Evolutionary conservation across 1,284 basidiomycete species (phyloP).

Genomic region (Inonotus hispidus): DNA sequence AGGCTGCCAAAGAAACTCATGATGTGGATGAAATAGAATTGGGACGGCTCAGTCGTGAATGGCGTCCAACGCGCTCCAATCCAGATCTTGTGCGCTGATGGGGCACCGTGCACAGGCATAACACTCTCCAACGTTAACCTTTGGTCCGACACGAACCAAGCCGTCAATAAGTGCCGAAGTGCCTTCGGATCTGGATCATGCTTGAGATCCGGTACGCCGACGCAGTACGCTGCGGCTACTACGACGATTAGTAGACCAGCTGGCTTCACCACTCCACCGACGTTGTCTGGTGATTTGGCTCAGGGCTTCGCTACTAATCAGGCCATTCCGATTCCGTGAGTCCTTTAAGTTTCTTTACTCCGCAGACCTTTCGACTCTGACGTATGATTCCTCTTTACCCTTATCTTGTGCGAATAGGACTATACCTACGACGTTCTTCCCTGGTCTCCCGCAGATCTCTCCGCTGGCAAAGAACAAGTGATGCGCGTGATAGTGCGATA

Average conservation of each 20-base stretch:
- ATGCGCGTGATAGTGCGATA: conserved; percentile 24
- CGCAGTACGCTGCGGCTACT: conserved; percentile 26
- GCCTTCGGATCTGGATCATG: conserved; percentile 32
- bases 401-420: conserved; percentile 20
- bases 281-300: conserved; percentile 28
- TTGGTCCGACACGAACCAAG: conserved; percentile 28
- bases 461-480: conserved; percentile 16
- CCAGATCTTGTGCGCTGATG: conserved; percentile 30
- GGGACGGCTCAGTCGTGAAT: conserved; percentile 30
- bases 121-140: conserved; percentile 30
- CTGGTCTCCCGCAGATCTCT: conserved; percentile 21
- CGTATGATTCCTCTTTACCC: neutral
- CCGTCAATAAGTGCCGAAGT: conserved; percentile 29
- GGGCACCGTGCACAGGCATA: conserved; percentile 31
- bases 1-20: neutral
- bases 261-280: conserved; percentile 28
- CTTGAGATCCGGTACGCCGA: conserved; percentile 24
- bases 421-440: conserved; percentile 30
- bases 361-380: neutral
- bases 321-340: conserved; percentile 31
- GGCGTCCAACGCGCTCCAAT: conserved; percentile 29
- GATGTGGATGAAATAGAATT: conserved; percentile 23
- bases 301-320: conserved; percentile 28
- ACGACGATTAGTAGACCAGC: conserved; percentile 24
- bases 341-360: neutral